A percentile compares a stretch with the other conserved stretches of the same genome.
Evolutionary conservation across 2,329 filamentous ascomycete genomes (phyloP).

Genomic region (Plenodomus biglobosus): DNA sequence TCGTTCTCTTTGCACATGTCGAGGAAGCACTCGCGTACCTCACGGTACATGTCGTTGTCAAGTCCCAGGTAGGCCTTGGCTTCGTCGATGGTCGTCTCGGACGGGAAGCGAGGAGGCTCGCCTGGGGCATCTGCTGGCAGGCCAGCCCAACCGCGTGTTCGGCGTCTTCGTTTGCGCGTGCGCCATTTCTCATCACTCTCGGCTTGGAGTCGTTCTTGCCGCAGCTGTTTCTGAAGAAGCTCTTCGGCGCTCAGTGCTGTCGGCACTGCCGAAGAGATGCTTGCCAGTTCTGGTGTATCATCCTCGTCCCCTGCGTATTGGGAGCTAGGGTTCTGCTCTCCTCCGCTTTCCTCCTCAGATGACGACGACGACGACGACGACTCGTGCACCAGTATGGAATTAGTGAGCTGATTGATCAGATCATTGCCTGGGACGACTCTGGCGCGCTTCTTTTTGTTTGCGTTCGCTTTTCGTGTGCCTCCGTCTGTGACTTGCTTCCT

Average conservation of each 20-base stretch:
- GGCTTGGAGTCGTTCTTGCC: constrained; percentile 50
- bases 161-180: constrained; percentile 66
- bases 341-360: constrained; percentile 19
- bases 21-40: constrained; percentile 67
- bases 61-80: constrained; percentile 70
- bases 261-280: neutral
- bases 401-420: constrained; percentile 31
- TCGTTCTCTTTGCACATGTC: constrained; percentile 67
- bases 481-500: constrained; percentile 38
- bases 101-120: constrained; percentile 73
- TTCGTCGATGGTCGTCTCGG: constrained; percentile 79
- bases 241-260: constrained; percentile 26
- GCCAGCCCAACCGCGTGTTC: constrained; percentile 68
- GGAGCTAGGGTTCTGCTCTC: constrained; percentile 4
- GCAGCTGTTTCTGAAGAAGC: constrained; percentile 28
- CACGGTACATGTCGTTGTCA: constrained; percentile 63
- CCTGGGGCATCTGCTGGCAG: constrained; percentile 67
- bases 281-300: neutral
- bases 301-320: constrained; percentile 5
- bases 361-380: constrained; percentile 18
- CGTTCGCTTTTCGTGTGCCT: constrained; percentile 14
- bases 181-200: constrained; percentile 65
- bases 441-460: constrained; percentile 15
- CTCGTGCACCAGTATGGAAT: constrained; percentile 29
- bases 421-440: constrained; percentile 18